phyloP scores from a whole-genome alignment of 495 filamentous ascomycete species.

The Lophium mytilinum region DNA sequence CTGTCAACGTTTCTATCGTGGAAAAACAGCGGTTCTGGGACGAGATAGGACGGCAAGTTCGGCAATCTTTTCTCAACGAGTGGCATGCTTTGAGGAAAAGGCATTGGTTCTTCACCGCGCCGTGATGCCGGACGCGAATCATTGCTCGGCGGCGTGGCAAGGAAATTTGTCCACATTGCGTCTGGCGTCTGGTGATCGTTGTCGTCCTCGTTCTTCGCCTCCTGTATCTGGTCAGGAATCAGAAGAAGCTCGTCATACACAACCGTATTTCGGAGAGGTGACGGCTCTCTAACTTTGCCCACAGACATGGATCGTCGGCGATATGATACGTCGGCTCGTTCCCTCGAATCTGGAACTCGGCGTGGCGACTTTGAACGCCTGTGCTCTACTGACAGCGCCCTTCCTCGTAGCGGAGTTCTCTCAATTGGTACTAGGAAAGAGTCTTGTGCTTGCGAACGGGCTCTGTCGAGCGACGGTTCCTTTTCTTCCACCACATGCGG shows the following conservation, averaged over 20 bases:
- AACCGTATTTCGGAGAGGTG: background rate
- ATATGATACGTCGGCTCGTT: background rate
- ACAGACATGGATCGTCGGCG: background rate
- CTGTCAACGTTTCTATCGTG: background rate
- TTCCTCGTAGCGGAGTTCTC: background rate
- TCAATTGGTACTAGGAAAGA: background rate
- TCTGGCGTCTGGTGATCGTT: background rate
- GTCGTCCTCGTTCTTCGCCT: background rate
- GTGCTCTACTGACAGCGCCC: background rate
- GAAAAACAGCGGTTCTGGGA: conserved; percentile 19
- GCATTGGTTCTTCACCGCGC: conserved; percentile 3
- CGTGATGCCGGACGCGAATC: conserved; percentile 5
- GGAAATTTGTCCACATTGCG: background rate
- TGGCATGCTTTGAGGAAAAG: conserved; percentile 1
- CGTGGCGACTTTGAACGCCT: background rate
- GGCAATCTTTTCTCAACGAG: conserved; percentile 21
- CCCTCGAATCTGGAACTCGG: background rate
- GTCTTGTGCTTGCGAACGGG: background rate
- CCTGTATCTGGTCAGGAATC: background rate
- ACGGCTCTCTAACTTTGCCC: background rate
- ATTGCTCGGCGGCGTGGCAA: background rate
- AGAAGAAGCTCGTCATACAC: background rate
- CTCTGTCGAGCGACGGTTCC: background rate
- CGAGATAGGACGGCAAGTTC: conserved; percentile 16
- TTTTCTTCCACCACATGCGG: background rate